Evolutionary conservation across 176 grass and related monocot genomes (phyloP), one percentile per base, ranked within the genome.

Genomic region (Triticum timopheevii): DNA sequence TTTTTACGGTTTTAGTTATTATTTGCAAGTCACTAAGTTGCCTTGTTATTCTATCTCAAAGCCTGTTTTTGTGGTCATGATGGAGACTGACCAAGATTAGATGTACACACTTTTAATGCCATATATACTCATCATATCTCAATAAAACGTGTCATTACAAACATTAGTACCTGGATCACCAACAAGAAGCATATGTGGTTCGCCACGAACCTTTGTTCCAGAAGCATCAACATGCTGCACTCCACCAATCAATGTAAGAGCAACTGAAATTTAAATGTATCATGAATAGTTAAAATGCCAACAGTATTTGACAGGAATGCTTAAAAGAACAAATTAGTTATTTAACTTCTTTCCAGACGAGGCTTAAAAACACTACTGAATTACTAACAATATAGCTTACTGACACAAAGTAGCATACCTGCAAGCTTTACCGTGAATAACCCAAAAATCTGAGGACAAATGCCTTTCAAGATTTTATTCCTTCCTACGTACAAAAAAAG

Each of bases 131-230:
- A 69, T 20, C 66, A 20, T 69, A 36, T 68, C 65, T 68, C 65
- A 34, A 40, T 72, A 42, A 75, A 75, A 25, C 7, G 15, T 54
- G 25, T 54, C 44, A 9, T 73, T 68, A 38, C 49, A 22, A 81
- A 61, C 45, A 89, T n/a, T 23, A 73, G 59, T 93, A 98, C 93
- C 96, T 98, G 96, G 96, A 78, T 98, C 96, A 72, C 96, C 93
- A 81, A 98, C 96, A 73, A 98, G 96, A 98, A 98, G 96, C 82
- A 98, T 92, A 89, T 98, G 96, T 86, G 93, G 89, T 92, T 95
- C 96, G 66, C 96, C 93, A 63, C 96, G 96, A 82, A 98, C 50
- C 81, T 98, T 95, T 87, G 92, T 98, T 78, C 96, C 96, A 67
- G 92, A 98, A 79, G 84, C 78, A 94, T 91, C 88, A 90, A 94